Evolutionary conservation across 352 stramenopile genomes (phyloP).

Genomic region (Phytopythium boreale): DNA sequence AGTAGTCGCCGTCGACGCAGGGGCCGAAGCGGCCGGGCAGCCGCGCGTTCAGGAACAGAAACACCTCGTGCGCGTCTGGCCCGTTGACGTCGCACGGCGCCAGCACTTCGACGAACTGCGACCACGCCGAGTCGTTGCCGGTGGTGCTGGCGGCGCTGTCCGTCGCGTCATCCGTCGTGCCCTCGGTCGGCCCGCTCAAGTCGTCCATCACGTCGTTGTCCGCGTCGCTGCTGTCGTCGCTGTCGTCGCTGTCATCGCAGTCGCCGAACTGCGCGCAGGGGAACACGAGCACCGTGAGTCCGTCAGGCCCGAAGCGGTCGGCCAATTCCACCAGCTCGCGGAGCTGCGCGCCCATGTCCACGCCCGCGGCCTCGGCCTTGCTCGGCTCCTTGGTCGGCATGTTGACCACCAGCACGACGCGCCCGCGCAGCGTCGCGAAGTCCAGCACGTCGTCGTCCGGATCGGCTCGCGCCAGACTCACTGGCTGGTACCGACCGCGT

Average conservation of each 20-base stretch:
- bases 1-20: constrained; percentile 89
- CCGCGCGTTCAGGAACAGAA: constrained; percentile 78
- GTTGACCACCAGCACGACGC: constrained; percentile 70
- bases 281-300: constrained; percentile 73
- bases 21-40: constrained; percentile 46
- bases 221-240: constrained; percentile 16
- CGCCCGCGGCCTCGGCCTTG: constrained; percentile 27
- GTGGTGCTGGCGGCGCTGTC: constrained; percentile 13
- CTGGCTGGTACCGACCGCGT: background rate
- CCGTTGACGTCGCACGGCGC: constrained; percentile 87
- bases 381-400: constrained; percentile 32
- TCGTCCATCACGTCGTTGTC: constrained; percentile 20
- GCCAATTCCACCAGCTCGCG: constrained; percentile 64
- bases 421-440: constrained; percentile 58
- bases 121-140: background rate
- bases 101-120: constrained; percentile 43
- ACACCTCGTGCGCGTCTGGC: constrained; percentile 65
- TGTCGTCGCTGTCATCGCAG: constrained; percentile 50
- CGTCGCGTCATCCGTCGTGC: constrained; percentile 43
- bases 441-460: constrained; percentile 56
- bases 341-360: constrained; percentile 70
- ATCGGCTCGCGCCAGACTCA: no score
- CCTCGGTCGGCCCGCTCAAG: constrained; percentile 62
- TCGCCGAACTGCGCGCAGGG: constrained; percentile 86
- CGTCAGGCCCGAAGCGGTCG: constrained; percentile 48